Percentiles rank a stretch among this genome's conserved stretches.
Conservation (phyloP, 192 early-diverging fungal genomes). For the Mortierella hygrophila region DNA sequence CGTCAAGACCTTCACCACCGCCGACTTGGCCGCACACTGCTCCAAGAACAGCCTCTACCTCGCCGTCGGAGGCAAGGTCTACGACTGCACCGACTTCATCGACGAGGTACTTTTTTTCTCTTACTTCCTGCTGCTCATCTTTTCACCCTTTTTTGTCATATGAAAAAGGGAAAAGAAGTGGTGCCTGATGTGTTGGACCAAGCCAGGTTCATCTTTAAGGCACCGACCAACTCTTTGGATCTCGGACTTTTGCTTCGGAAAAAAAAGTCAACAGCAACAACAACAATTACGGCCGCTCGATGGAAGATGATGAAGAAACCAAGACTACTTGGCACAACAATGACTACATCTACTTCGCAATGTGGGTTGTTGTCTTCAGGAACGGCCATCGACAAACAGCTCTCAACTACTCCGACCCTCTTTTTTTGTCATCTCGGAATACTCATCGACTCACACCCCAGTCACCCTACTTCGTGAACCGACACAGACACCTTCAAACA, state of each 20-base stretch:
- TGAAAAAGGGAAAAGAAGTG: not conserved
- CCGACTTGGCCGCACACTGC: slow-evolving; percentile 81
- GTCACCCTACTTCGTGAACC: not conserved
- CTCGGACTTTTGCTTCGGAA: slow-evolving; percentile 4
- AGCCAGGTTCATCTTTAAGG: not conserved
- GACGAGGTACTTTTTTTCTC: slow-evolving; percentile 70
- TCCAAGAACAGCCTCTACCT: slow-evolving; percentile 85
- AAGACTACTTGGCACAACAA: not conserved
- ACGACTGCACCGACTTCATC: slow-evolving; percentile 83
- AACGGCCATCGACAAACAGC: not conserved
- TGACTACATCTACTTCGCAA: not conserved
- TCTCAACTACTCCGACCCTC: not conserved
- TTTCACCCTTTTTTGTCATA: not conserved
- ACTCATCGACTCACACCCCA: not conserved
- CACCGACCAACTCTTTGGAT: slow-evolving; percentile 1
- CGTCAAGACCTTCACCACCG: slow-evolving; percentile 68
- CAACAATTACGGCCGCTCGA: not conserved
- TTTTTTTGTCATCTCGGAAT: not conserved
- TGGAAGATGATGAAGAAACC: not conserved
- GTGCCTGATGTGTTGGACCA: not conserved
- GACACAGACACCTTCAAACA: not conserved
- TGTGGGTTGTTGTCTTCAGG: not conserved
- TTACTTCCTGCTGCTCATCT: not conserved
- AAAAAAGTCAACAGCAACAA: not conserved
- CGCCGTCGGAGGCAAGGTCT: slow-evolving; percentile 82